Conservation (phyloP, 1,284 basidiomycete species). For the Irpex lacteus region DNA sequence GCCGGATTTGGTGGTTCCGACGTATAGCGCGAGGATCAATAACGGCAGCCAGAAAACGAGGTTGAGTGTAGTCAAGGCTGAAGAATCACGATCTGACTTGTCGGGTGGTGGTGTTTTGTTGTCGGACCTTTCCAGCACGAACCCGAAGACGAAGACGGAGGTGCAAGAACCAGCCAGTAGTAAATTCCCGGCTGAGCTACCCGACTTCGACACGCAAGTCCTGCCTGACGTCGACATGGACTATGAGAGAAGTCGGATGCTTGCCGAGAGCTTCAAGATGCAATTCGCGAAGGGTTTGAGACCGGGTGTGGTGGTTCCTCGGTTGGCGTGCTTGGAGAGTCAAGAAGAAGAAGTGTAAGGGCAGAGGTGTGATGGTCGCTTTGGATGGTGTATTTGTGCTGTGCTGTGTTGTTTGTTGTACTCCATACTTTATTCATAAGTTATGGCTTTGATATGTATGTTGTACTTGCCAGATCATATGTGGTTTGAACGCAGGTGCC, state of each 20-base stretch:
- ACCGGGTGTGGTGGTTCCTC: slow-evolving; percentile 23
- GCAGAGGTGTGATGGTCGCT: neutral
- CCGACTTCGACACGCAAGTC: slow-evolving; percentile 11
- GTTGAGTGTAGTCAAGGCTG: neutral
- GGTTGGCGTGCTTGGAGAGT: slow-evolving; percentile 24
- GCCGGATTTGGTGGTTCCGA: neutral
- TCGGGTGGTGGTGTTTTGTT: neutral
- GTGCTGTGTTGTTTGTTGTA: neutral
- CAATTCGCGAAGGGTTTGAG: slow-evolving; percentile 19
- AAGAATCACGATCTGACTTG: slow-evolving; percentile 1
- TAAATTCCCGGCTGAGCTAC: slow-evolving; percentile 18
- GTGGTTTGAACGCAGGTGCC: neutral
- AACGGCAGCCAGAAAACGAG: neutral
- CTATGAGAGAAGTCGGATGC: slow-evolving; percentile 10
- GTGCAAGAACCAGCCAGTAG: neutral
- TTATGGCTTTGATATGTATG: neutral
- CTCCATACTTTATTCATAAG: slow-evolving; percentile 2
- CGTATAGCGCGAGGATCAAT: neutral
- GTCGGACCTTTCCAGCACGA: neutral
- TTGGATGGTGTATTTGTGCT: no score
- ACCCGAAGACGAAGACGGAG: neutral
- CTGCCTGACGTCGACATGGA: slow-evolving; percentile 13
- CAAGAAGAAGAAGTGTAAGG: slow-evolving; percentile 13
- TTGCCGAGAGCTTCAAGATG: slow-evolving; percentile 17
- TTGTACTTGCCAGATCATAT: neutral